These are phyloP conservation scores for Colletotrichum chlorophyti DNA, from an alignment of 2,329 filamentous ascomycete species.

Conservation along the genomic window DNA sequence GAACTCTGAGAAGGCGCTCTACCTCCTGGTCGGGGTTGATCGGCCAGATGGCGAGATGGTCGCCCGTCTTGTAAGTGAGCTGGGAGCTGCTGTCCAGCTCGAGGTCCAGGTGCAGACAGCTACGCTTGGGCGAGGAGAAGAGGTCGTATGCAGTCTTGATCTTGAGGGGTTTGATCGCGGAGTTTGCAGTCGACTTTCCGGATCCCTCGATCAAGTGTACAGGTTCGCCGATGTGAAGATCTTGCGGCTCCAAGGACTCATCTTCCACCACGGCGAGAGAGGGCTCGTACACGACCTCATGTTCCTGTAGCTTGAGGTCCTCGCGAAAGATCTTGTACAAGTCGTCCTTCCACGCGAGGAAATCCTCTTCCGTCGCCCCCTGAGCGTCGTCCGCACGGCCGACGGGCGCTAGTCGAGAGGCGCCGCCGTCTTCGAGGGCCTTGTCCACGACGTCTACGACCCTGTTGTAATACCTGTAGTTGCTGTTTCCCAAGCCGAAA, in stretches of 20 bases:
- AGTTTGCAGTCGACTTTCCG: constrained; percentile 22
- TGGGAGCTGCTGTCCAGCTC: constrained; percentile 40
- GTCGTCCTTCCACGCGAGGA: constrained; percentile 42
- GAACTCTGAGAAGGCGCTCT: constrained; percentile 36
- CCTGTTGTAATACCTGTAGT: constrained; percentile 46
- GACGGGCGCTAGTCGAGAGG: constrained; percentile 34
- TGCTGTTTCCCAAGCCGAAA: constrained; percentile 47
- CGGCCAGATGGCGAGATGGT: constrained; percentile 48
- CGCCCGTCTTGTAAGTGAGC: constrained; percentile 47
- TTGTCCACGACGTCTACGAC: constrained; percentile 39
- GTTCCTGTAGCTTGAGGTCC: constrained; percentile 33
- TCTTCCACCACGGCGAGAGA: constrained; percentile 30
- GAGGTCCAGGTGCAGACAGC: constrained; percentile 40
- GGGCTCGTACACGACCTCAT: constrained; percentile 32
- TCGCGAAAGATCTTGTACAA: constrained; percentile 31
- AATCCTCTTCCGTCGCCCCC: constrained; percentile 43
- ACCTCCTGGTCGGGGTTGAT: constrained; percentile 45
- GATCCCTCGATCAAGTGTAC: constrained; percentile 16
- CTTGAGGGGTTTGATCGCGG: constrained; percentile 29
- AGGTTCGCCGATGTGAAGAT: constrained; percentile 34
- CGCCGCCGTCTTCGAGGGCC: constrained; percentile 35
- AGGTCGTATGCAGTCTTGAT: constrained; percentile 33
- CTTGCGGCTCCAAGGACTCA: constrained; percentile 28
- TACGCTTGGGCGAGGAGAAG: constrained; percentile 33
- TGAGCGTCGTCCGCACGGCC: constrained; percentile 41